Percentiles rank a stretch among this genome's conserved stretches.
phyloP scores from a whole-genome alignment of 257 asterid species.

The Ligustrum vulgare region DNA sequence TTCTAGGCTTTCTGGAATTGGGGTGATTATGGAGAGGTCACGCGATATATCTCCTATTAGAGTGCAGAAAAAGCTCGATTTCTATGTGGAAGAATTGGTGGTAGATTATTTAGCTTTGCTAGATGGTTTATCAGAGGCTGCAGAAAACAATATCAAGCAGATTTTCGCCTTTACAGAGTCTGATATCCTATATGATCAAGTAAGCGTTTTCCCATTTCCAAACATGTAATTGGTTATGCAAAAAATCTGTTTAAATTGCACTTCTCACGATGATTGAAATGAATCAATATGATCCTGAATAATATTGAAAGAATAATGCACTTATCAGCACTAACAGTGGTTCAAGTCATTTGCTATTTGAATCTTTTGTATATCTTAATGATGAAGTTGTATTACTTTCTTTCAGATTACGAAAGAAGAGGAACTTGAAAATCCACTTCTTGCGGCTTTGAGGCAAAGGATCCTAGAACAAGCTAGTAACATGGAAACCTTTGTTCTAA shows the following conservation, averaged over 20 bases:
- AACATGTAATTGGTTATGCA: neutral
- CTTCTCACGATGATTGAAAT: neutral
- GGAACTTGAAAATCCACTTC: conserved; percentile 66
- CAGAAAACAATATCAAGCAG: conserved; percentile 41
- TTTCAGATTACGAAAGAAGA: conserved; percentile 57
- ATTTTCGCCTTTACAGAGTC: conserved; percentile 78
- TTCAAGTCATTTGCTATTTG: neutral
- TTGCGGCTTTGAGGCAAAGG: conserved; percentile 65
- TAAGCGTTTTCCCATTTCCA: conserved; percentile 27
- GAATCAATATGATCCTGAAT: neutral
- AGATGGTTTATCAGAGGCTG: conserved; percentile 82
- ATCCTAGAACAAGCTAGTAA: conserved; percentile 58
- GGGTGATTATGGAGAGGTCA: conserved; percentile 72
- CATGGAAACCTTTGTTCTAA: conserved; percentile 62
- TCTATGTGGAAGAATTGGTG: conserved; percentile 67
- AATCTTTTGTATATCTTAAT: neutral
- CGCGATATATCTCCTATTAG: conserved; percentile 39
- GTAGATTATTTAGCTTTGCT: conserved; percentile 91
- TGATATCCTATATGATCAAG: conserved; percentile 68
- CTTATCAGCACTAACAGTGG: neutral
- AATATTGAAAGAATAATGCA: neutral
- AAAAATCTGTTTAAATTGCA: neutral
- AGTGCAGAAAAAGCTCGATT: conserved; percentile 92
- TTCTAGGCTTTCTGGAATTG: conserved; percentile 78
- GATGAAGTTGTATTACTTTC: conserved; percentile 18